These are phyloP conservation scores for Candida patagonica DNA, from an alignment of 805 yeast species.

Conservation along the genomic window DNA sequence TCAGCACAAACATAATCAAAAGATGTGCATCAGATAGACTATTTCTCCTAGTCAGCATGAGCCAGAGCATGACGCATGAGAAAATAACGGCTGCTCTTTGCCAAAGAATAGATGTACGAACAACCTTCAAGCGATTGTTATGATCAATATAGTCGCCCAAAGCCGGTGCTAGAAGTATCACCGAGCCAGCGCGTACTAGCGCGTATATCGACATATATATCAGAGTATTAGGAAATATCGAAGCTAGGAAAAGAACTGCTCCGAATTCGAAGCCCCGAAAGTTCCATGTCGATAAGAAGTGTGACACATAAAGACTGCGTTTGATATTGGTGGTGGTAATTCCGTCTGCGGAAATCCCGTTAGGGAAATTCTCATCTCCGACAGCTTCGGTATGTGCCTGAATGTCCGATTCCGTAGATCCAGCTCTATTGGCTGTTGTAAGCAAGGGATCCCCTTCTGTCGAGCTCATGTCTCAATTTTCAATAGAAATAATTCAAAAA, in stretches of 20 bases:
- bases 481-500: no score
- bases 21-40: background rate
- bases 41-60: no score
- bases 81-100: conserved; percentile 25
- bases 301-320: conserved; percentile 1
- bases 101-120: conserved; percentile 27
- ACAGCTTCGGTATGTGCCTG: no score
- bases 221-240: conserved; percentile 28
- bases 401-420: no score
- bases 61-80: conserved; percentile 21
- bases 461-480: no score
- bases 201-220: conserved; percentile 32
- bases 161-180: conserved; percentile 22
- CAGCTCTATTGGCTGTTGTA: no score
- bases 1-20: conserved; percentile 7
- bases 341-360: no score
- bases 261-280: conserved; percentile 33
- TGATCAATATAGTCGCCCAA: conserved; percentile 27
- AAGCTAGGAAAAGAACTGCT: conserved; percentile 29
- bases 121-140: conserved; percentile 25
- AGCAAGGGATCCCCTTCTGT: no score
- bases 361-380: no score
- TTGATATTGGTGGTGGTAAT: no score
- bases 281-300: conserved; percentile 25
- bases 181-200: conserved; percentile 24